phyloP scores from a whole-genome alignment of 2,329 filamentous ascomycete genomes.

The Claviceps citrina region DNA sequence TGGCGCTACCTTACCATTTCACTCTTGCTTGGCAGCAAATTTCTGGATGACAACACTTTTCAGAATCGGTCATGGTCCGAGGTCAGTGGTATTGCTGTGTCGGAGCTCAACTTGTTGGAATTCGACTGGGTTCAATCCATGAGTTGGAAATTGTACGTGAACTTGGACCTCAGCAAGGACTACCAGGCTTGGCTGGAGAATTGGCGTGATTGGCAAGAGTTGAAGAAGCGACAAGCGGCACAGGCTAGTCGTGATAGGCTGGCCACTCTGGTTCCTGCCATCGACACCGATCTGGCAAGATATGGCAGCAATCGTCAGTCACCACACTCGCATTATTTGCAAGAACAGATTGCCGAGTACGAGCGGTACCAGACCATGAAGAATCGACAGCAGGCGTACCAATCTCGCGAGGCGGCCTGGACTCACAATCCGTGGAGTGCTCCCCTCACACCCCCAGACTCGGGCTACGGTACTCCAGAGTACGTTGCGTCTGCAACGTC shows the following conservation, averaged over 20 bases:
- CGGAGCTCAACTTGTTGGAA: slow-evolving; percentile 73
- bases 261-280: slow-evolving; percentile 30
- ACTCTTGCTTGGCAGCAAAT: slow-evolving; percentile 82
- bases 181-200: slow-evolving; percentile 47
- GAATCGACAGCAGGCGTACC: slow-evolving; percentile 24
- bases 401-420: slow-evolving; percentile 30
- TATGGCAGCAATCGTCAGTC: slow-evolving; percentile 24
- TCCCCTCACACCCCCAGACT: slow-evolving; percentile 44
- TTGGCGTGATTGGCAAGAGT: slow-evolving; percentile 41
- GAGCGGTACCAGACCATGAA: slow-evolving; percentile 33
- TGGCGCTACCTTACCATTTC: slow-evolving; percentile 80
- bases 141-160: slow-evolving; percentile 73
- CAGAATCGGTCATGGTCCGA: slow-evolving; percentile 96
- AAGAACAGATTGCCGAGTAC: slow-evolving; percentile 40
- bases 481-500: slow-evolving; percentile 40
- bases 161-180: slow-evolving; percentile 61
- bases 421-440: slow-evolving; percentile 30
- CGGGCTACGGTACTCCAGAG: slow-evolving; percentile 46
- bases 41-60: slow-evolving; percentile 92
- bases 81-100: slow-evolving; percentile 75
- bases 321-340: slow-evolving; percentile 31
- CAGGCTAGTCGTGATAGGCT: slow-evolving; percentile 35
- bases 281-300: slow-evolving; percentile 28
- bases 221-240: slow-evolving; percentile 37
- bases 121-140: slow-evolving; percentile 76